These are phyloP conservation scores for Nicotiana undulata DNA, from an alignment of 257 asterid species.

Conservation along the genomic window DNA sequence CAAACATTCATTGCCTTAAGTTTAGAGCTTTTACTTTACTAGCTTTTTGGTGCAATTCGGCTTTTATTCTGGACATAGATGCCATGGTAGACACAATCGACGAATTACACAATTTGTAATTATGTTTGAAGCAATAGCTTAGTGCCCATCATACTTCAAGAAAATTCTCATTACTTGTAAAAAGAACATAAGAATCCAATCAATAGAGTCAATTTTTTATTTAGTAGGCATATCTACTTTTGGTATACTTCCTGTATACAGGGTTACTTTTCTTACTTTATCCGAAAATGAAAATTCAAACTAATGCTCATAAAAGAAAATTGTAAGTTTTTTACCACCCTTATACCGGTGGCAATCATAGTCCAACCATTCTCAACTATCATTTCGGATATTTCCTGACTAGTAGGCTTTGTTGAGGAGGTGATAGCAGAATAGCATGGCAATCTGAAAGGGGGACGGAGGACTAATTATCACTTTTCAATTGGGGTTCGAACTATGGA, in stretches of 20 bases:
- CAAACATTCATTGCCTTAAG: too few species aligned
- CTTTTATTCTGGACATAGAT: too few species aligned
- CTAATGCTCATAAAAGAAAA: neutral
- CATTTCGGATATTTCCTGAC: neutral
- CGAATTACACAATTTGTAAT: too few species aligned
- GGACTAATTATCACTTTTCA: neutral
- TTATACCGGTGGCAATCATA: neutral
- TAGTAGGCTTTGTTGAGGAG: neutral
- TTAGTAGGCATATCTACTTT: neutral
- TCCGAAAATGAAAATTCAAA: neutral
- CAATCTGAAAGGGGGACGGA: neutral
- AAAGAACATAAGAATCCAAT: neutral
- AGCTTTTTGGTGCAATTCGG: too few species aligned
- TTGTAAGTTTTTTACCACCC: neutral
- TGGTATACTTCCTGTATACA: neutral
- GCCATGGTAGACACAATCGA: too few species aligned
- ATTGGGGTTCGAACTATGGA: neutral
- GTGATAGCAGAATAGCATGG: neutral
- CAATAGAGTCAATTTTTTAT: neutral
- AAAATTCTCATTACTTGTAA: too few species aligned
- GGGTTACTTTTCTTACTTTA: neutral
- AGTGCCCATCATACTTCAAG: too few species aligned
- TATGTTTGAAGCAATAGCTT: too few species aligned
- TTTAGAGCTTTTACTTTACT: too few species aligned
- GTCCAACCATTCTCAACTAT: neutral